Evolutionary conservation across 2,329 filamentous ascomycete genomes (phyloP).

Genomic region (Aspergillus hortae): DNA sequence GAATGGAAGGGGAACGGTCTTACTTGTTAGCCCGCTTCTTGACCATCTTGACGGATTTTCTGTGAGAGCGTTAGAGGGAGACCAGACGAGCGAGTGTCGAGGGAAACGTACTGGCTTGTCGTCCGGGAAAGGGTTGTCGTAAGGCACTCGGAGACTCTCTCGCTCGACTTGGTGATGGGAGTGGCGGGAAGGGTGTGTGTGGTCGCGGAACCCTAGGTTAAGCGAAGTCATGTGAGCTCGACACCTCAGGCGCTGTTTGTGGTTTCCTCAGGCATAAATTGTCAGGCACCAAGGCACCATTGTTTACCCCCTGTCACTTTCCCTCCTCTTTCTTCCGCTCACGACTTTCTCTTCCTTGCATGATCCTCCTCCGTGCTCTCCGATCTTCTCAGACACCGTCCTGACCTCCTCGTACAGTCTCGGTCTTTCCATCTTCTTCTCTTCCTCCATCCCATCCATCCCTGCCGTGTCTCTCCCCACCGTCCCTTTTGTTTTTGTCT

Average conservation of each 20-base stretch:
- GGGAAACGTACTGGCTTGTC: slow-evolving; percentile 35
- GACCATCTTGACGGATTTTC: slow-evolving; percentile 62
- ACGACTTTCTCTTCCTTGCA: neutral
- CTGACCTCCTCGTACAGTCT: neutral
- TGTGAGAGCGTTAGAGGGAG: slow-evolving; percentile 21
- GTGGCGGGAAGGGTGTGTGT: slow-evolving; percentile 29
- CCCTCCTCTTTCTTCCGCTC: neutral
- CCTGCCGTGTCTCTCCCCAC: neutral
- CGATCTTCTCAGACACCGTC: no score
- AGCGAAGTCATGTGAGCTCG: slow-evolving; percentile 32
- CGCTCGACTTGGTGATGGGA: neutral
- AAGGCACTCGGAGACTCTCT: slow-evolving; percentile 31
- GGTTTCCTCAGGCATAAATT: slow-evolving; percentile 10
- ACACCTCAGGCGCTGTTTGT: slow-evolving; percentile 18
- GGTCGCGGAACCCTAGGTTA: slow-evolving; percentile 36
- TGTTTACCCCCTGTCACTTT: neutral
- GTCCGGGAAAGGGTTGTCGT: slow-evolving; percentile 27
- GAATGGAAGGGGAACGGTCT: slow-evolving; percentile 33
- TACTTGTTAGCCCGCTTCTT: slow-evolving; percentile 75
- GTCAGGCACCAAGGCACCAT: neutral
- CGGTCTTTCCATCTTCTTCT: neutral
- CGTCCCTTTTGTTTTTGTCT: neutral
- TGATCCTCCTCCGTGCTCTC: neutral
- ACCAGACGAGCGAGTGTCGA: slow-evolving; percentile 27
- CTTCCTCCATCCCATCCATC: neutral